Evolutionary conservation across 257 asterid genomes (phyloP), one percentile per base, ranked within the genome.

Genomic region (Solanum neorickii): DNA sequence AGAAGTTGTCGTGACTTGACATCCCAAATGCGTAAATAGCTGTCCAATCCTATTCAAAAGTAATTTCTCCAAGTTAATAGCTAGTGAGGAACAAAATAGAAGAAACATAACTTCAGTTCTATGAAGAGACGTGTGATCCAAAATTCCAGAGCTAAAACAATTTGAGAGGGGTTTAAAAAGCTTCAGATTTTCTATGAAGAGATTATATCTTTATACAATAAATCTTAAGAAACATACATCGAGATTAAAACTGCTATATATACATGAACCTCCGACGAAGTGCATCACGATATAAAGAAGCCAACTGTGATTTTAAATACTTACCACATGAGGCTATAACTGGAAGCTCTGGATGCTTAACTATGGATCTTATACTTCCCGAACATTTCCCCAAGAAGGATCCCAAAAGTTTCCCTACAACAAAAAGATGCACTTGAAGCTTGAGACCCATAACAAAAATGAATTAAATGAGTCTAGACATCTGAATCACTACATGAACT

Each of bases 11-110:
- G 91, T 35, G 99, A 92, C 33, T 97, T 62, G 37, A 93, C 88
- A 91, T 97, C 97, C 99, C 99, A 97, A 87, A 97, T 90, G 88
- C 99, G 97, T 90, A 97, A 91, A 91, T 96, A 97, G 90, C 98
- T 89, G 89, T 97, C 99, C 68, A 97, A 95, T 84, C 99, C 99
- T 95, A 84, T 83, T 87, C 84, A 88, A 86, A 74, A 52, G 77
- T 82, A 87, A 83, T 59, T 83, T 46, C 2, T 42, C 44, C 83
- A 82, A 20, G 69, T 49, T 10, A 82, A 82, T 49, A 80, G 37
- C 44, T 44, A 29, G 21, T 18, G 68, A 29, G 12, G 68, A 80
- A 80, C 25, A 47, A 9, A 31, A 5, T 25, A 49, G 69, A 82
- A 56, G 29, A 82, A 49, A 29, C 9, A 82, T 60, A 49, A 31